A percentile compares a stretch with the other conserved stretches of the same genome.
These are phyloP conservation scores for Mrakia hoshinonis DNA, from an alignment of 768 basidiomycete genomes.

Conservation along the genomic window DNA sequence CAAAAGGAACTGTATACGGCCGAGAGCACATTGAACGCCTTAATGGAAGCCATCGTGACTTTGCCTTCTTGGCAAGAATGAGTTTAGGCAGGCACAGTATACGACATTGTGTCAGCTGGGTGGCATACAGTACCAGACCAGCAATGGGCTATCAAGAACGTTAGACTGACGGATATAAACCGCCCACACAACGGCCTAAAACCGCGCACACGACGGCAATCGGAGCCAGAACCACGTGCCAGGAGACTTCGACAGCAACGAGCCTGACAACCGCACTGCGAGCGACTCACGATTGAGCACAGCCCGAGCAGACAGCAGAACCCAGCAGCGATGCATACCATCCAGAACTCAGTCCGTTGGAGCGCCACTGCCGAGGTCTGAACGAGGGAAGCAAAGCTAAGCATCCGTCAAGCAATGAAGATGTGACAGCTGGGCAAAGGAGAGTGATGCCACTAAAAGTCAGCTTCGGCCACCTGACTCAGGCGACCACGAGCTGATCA, in stretches of 20 bases:
- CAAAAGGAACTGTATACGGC: constrained; percentile 4
- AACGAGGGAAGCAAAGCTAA: background rate
- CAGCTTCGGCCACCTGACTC: too few species aligned
- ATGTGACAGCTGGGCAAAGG: background rate
- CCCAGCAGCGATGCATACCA: background rate
- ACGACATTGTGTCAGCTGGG: too few species aligned
- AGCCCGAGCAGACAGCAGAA: background rate
- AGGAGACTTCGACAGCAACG: background rate
- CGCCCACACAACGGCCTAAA: background rate
- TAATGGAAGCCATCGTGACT: background rate
- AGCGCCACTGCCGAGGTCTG: background rate
- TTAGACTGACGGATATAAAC: background rate
- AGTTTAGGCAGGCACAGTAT: too few species aligned
- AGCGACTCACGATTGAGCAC: background rate
- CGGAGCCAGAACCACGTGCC: too few species aligned
- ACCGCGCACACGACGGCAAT: background rate
- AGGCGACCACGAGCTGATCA: too few species aligned
- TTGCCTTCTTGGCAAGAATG: too few species aligned
- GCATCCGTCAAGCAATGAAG: background rate
- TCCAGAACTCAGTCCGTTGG: background rate
- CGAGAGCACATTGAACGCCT: background rate
- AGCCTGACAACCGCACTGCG: too few species aligned
- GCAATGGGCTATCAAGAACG: background rate
- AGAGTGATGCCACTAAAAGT: too few species aligned
- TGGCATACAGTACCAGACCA: too few species aligned